These are phyloP conservation scores for Paxillus involutus DNA, from an alignment of 768 basidiomycete genomes.

Conservation along the genomic window DNA sequence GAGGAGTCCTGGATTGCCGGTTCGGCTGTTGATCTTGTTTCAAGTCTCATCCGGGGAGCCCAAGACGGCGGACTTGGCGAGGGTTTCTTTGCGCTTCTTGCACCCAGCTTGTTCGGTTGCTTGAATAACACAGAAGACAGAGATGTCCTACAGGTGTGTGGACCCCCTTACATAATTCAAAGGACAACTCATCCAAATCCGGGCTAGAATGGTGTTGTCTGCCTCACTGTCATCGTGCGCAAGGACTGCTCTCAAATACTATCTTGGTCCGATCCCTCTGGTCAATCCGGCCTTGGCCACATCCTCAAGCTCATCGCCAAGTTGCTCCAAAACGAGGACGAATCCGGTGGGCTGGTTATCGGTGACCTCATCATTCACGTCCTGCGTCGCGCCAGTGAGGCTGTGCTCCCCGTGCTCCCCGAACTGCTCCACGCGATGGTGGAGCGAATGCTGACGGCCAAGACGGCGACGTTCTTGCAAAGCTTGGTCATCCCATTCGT, in stretches of 20 bases:
- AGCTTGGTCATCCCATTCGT: conserved; percentile 92
- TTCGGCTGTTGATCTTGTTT: conserved; percentile 81
- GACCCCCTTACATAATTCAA: background rate
- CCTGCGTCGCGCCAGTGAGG: conserved; percentile 76
- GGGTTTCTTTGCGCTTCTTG: conserved; percentile 76
- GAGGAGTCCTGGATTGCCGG: conserved; percentile 75
- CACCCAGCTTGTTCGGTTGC: conserved; percentile 71
- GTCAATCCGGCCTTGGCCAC: conserved; percentile 74
- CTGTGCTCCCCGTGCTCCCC: conserved; percentile 82
- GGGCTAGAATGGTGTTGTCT: conserved; percentile 75
- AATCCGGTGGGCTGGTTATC: conserved; percentile 89
- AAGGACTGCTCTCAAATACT: conserved; percentile 85
- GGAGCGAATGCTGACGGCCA: conserved; percentile 74
- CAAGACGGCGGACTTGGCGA: conserved; percentile 66
- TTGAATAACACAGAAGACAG: conserved; percentile 77
- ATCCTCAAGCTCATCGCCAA: conserved; percentile 76
- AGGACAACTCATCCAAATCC: background rate
- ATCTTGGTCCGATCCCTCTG: conserved; percentile 66
- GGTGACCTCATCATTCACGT: conserved; percentile 96
- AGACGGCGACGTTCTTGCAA: conserved; percentile 91
- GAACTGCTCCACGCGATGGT: conserved; percentile 86
- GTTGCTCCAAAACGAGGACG: conserved; percentile 76
- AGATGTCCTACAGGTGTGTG: conserved; percentile 71
- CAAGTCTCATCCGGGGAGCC: conserved; percentile 68
- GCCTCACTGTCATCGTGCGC: conserved; percentile 80